A percentile compares a stretch with the other conserved stretches of the same genome.
These are phyloP conservation scores for Lachancea sp. DNA, from an alignment of 805 yeast genomes.

Conservation along the genomic window DNA sequence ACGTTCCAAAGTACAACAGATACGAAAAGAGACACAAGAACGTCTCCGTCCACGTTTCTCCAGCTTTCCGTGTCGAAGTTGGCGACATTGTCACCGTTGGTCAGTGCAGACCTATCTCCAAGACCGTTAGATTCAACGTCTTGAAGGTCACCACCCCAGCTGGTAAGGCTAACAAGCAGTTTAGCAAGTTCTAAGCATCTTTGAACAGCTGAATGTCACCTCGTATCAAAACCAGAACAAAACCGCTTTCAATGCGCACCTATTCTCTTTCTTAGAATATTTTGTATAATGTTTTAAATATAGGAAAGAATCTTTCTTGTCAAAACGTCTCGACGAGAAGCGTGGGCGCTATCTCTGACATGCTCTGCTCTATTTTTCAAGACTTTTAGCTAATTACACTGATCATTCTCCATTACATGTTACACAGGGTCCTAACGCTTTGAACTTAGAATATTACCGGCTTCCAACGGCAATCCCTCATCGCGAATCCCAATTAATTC, in stretches of 20 bases:
- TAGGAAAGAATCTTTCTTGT: conserved; percentile 8
- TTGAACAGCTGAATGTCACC: background rate
- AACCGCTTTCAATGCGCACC: background rate
- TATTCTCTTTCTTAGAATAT: conserved; percentile 17
- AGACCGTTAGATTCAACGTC: conserved; percentile 99
- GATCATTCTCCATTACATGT: background rate
- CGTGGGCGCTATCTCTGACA: too few species aligned
- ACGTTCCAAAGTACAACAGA: conserved; percentile 99
- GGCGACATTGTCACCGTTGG: conserved; percentile 99
- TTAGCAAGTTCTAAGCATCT: conserved; percentile 79
- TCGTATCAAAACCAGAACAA: conserved; percentile 3
- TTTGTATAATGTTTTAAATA: conserved; percentile 27
- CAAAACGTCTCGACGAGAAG: too few species aligned
- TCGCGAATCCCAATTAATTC: conserved; percentile 22
- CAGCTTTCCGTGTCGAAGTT: conserved; percentile 99
- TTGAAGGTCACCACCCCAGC: conserved; percentile 86
- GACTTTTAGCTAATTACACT: background rate
- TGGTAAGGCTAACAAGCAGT: conserved; percentile 87
- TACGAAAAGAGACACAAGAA: conserved; percentile 99
- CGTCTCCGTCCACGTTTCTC: conserved; percentile 99
- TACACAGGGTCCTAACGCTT: conserved; percentile 8
- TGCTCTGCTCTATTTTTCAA: too few species aligned
- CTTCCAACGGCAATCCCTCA: conserved; percentile 14
- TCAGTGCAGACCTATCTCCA: conserved; percentile 99
- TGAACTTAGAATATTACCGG: conserved; percentile 9